Percentiles rank a stretch among this genome's conserved stretches.
Evolutionary conservation across 352 stramenopile genomes (phyloP).

Genomic region (Globisporangium acanthophoron): DNA sequence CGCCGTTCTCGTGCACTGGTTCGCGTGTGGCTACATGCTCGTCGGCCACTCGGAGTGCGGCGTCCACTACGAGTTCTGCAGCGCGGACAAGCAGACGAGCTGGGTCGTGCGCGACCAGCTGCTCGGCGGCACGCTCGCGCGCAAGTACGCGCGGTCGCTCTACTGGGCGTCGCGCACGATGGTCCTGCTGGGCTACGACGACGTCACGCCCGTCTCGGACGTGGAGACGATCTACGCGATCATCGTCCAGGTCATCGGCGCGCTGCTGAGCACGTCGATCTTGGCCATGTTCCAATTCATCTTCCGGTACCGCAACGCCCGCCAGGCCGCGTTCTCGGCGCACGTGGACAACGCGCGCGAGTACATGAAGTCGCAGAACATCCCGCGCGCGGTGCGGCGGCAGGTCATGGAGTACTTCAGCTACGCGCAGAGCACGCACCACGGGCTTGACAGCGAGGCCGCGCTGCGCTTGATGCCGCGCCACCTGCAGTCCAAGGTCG

Average conservation of each 20-base stretch:
- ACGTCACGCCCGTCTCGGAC: constrained; percentile 54
- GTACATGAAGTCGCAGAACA: constrained; percentile 67
- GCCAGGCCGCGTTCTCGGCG: constrained; percentile 37
- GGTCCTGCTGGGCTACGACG: constrained; percentile 56
- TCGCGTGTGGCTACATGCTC: constrained; percentile 68
- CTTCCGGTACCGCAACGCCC: constrained; percentile 56
- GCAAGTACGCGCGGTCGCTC: constrained; percentile 52
- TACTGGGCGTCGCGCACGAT: constrained; percentile 61
- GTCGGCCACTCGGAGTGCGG: constrained; percentile 56
- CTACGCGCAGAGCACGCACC: constrained; percentile 60
- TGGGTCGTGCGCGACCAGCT: constrained; percentile 59
- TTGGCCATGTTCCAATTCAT: constrained; percentile 69
- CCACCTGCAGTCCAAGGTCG: constrained; percentile 58
- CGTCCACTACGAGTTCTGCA: constrained; percentile 40
- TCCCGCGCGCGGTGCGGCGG: constrained; percentile 38
- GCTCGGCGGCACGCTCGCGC: constrained; percentile 23
- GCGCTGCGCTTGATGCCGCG: constrained; percentile 50
- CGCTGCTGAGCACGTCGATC: constrained; percentile 49
- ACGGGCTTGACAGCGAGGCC: constrained; percentile 55
- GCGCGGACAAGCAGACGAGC: constrained; percentile 34
- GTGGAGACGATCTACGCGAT: constrained; percentile 50
- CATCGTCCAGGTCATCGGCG: constrained; percentile 37
- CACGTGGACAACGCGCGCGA: constrained; percentile 67
- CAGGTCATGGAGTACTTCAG: constrained; percentile 62
- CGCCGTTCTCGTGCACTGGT: constrained; percentile 38